These are phyloP conservation scores for Populus hybrid DNA, from an alignment of 441 rosid genomes.

Conservation along the genomic window DNA sequence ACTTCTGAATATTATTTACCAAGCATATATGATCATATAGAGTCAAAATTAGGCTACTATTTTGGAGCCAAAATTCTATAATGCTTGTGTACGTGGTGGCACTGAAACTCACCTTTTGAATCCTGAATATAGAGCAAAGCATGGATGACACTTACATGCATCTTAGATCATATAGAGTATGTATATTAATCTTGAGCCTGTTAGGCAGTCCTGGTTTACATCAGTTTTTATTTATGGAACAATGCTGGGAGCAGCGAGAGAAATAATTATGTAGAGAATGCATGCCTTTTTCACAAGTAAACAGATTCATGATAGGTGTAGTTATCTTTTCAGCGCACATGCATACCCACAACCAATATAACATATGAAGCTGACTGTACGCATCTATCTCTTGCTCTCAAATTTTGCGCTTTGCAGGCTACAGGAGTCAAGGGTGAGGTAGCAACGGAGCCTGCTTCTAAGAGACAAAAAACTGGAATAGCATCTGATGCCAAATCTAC, in stretches of 20 bases:
- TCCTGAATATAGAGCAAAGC: slow-evolving; percentile 1
- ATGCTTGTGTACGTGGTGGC: not conserved
- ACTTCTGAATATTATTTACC: slow-evolving; percentile 3
- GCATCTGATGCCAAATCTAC: slow-evolving; percentile 38
- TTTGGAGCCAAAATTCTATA: slow-evolving; percentile 3
- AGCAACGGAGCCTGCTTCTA: slow-evolving; percentile 57
- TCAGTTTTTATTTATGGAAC: not conserved
- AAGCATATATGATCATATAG: not conserved
- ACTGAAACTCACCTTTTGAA: not conserved
- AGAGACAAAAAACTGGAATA: slow-evolving; percentile 55
- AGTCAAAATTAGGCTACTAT: not conserved
- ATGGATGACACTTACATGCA: not conserved
- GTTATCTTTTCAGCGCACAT: not conserved
- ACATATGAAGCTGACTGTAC: not conserved
- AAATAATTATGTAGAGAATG: slow-evolving; percentile 6
- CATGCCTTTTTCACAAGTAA: not conserved
- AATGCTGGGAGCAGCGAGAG: not conserved
- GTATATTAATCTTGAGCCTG: not conserved
- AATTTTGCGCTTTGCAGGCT: slow-evolving; percentile 53
- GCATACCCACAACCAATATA: not conserved
- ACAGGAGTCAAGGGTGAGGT: slow-evolving; percentile 63
- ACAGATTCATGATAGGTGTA: not conserved
- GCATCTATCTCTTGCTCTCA: slow-evolving; percentile 16
- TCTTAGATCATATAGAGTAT: not conserved
- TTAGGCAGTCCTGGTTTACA: not conserved